phyloP scores from a whole-genome alignment of 2,329 filamentous ascomycete genomes.

The Cytospora mali region DNA sequence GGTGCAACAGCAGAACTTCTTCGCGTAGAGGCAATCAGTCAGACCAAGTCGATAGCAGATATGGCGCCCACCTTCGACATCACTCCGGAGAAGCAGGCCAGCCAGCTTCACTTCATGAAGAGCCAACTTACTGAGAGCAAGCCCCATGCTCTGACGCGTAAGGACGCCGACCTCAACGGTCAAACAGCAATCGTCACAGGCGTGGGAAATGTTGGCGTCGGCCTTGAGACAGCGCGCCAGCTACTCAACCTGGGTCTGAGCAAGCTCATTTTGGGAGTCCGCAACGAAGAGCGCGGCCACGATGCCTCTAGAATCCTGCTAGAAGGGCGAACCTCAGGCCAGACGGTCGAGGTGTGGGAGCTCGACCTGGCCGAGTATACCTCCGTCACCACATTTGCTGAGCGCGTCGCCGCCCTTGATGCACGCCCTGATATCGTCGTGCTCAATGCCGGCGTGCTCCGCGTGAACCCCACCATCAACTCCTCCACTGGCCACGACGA shows the following conservation, averaged over 20 bases:
- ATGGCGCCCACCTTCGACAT: background rate
- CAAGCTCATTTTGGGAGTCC: constrained; percentile 3
- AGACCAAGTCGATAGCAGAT: too few relatives aligned
- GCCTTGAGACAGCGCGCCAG: background rate
- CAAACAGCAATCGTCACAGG: constrained; percentile 4
- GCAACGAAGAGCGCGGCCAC: background rate
- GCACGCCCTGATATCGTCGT: background rate
- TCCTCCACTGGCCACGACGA: constrained; percentile 16
- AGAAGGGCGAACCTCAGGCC: background rate
- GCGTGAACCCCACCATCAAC: background rate
- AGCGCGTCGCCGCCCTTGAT: too few relatives aligned
- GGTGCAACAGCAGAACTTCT: too few relatives aligned
- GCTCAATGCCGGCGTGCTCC: constrained; percentile 14
- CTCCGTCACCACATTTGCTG: background rate
- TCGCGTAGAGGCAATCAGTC: too few relatives aligned
- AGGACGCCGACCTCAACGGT: background rate
- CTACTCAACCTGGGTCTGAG: background rate
- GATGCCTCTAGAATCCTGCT: background rate
- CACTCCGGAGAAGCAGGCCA: background rate
- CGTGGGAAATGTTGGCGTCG: background rate
- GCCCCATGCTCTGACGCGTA: too few relatives aligned
- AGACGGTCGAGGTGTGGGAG: background rate
- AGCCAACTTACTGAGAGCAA: too few relatives aligned
- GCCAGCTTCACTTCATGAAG: background rate
- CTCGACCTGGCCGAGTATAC: background rate